Base-by-base conservation (phyloP, 345 rosid species). In the Erucastrum elatum region DNA sequence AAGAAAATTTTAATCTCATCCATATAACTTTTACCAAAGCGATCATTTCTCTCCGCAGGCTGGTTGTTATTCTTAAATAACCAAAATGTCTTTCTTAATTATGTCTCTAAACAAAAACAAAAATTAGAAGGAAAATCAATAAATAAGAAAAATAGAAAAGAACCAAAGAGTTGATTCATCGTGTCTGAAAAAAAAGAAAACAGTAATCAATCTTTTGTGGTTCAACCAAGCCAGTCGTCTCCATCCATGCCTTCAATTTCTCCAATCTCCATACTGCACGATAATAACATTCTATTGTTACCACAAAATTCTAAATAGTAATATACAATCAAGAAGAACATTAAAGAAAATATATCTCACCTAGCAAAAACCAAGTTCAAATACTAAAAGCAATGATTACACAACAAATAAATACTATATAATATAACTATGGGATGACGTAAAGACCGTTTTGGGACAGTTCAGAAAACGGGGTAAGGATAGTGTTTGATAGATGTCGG, bases 221-320 rank as follows among this genome's bases (percentile, higher is more conserved):
- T 70, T 80, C 90, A 93, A 83, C 92, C 75, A 71, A 93, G 84
- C 99, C 99, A 95, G 68, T 95, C 98, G 46, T 91, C 91, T 71
- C 77, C 83, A 76, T 91, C 97, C 84, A 89, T 83, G 64, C 90
- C 96, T 78, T 93, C 99, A 78, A 93, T 85, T 78, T 93, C 99
- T 81, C 89, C 98, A 70, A 95, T 90, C 79, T 95, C 98, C 98
- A 93, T 85, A 84, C 99, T 93, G 90, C 78, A 60, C 17, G 4
- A 73, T 11, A 71, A 60, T 17, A 65, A 51, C 69, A 84, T 41
- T 71, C 70, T 69, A 72, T 75, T 39, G 29, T 49, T 49, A 49
- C 56, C 56, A 49, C 17, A n/a, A 49, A 49, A 10, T 10, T 9
- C 4, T 41, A 41, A 41, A 41, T 10, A 21, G 21, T 21, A 41